Evolutionary conservation across 768 basidiomycete species (phyloP).

Genomic region (Basidioascus undulatus): DNA sequence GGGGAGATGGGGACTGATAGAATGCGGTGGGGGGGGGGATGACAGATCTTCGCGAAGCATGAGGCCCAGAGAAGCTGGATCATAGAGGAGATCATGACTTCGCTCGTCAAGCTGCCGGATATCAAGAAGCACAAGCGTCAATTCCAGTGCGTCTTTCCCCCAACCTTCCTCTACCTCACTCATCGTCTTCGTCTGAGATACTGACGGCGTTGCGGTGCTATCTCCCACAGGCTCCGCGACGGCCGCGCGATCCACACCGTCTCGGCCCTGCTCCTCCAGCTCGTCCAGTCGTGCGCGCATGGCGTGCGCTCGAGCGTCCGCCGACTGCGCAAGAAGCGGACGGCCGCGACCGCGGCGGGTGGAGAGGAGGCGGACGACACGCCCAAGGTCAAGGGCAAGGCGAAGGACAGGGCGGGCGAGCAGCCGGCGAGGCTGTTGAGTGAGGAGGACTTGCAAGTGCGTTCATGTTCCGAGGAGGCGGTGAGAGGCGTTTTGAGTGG

Average conservation of each 20-base stretch:
- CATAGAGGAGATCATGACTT: constrained; percentile 83
- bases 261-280: constrained; percentile 73
- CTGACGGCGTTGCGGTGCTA: no score
- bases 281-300: constrained; percentile 86
- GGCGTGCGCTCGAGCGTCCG: constrained; percentile 31
- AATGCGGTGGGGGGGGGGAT: not conserved
- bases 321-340: constrained; percentile 27
- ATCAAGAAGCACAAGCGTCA: constrained; percentile 73
- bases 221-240: constrained; percentile 50
- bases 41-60: constrained; percentile 71
- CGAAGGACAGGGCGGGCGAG: not conserved
- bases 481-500: no score
- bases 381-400: no score
- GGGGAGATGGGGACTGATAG: not conserved
- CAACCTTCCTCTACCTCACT: not conserved
- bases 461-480: no score
- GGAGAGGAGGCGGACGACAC: constrained; percentile 42
- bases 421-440: no score
- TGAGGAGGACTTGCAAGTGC: no score
- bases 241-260: constrained; percentile 80
- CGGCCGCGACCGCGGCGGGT: constrained; percentile 26
- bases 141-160: constrained; percentile 37
- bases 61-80: constrained; percentile 85
- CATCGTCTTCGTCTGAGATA: not conserved
- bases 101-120: constrained; percentile 69